Evolutionary conservation across 441 rosid genomes (phyloP).

Genomic region (Adansonia madagascariensis): DNA sequence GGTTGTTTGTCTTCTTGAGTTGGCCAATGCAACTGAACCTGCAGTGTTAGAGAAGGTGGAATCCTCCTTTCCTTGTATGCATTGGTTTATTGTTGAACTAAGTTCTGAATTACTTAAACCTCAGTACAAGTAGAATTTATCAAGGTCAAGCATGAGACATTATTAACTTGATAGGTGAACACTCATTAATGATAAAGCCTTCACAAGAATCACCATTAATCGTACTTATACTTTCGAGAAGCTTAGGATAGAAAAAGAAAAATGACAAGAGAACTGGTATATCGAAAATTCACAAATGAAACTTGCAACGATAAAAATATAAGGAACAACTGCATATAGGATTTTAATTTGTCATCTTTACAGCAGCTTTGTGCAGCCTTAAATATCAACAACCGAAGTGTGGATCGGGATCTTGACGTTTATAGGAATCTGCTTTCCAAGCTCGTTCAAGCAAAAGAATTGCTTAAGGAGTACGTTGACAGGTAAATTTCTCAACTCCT

Average conservation of each 20-base stretch:
- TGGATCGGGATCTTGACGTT: constrained; percentile 95
- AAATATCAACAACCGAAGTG: constrained; percentile 80
- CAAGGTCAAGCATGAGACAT: neutral
- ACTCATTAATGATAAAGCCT: neutral
- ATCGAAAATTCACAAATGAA: neutral
- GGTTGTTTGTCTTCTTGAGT: constrained; percentile 90
- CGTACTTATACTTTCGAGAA: neutral
- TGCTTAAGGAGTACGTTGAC: constrained; percentile 86
- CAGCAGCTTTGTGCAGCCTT: constrained; percentile 87
- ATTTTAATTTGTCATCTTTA: constrained; percentile 17
- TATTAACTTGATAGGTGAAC: neutral
- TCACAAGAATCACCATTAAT: neutral
- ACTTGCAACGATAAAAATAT: neutral
- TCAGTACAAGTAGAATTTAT: neutral
- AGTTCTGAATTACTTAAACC: neutral
- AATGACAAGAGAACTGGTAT: neutral
- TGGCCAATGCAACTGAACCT: constrained; percentile 84
- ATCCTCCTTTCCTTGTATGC: constrained; percentile 10
- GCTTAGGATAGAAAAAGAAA: neutral
- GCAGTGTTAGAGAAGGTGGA: constrained; percentile 75
- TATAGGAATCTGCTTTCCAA: constrained; percentile 90
- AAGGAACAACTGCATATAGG: neutral
- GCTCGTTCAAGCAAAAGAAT: constrained; percentile 93
- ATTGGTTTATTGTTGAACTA: neutral
- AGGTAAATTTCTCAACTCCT: constrained; percentile 51